phyloP scores from a whole-genome alignment of 257 asterid species.

The Nyctanthes arbortristis region DNA sequence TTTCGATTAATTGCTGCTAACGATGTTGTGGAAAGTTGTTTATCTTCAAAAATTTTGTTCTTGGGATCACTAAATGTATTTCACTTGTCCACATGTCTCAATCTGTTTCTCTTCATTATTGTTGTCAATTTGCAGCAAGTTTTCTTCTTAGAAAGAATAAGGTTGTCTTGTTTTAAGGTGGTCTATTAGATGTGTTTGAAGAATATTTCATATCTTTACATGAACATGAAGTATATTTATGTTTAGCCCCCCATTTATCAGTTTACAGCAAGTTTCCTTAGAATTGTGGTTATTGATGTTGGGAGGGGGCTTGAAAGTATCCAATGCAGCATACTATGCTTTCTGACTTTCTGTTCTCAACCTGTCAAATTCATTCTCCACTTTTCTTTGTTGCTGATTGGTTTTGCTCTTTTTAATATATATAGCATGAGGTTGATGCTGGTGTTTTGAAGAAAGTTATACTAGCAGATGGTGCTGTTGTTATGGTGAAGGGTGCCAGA shows the following conservation, averaged over 20 bases:
- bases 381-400: slow-evolving; percentile 8
- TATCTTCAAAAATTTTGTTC: background rate
- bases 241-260: too few relatives aligned
- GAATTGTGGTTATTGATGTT: background rate
- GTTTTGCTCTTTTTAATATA: background rate
- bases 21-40: background rate
- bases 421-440: slow-evolving; percentile 74
- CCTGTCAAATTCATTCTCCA: background rate
- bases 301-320: background rate
- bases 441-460: slow-evolving; percentile 87
- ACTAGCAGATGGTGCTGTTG: slow-evolving; percentile 90
- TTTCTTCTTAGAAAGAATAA: background rate
- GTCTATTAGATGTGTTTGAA: too few relatives aligned
- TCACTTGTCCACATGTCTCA: background rate
- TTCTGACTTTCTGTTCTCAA: background rate
- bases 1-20: background rate
- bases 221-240: too few relatives aligned
- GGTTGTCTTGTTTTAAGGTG: background rate
- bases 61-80: background rate
- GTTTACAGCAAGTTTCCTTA: background rate
- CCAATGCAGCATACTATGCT: background rate
- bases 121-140: background rate
- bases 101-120: background rate
- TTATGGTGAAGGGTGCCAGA: slow-evolving; percentile 93
- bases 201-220: background rate